Evolutionary conservation across 495 filamentous ascomycete genomes (phyloP).

Genomic region (Bombardia bombarda): DNA sequence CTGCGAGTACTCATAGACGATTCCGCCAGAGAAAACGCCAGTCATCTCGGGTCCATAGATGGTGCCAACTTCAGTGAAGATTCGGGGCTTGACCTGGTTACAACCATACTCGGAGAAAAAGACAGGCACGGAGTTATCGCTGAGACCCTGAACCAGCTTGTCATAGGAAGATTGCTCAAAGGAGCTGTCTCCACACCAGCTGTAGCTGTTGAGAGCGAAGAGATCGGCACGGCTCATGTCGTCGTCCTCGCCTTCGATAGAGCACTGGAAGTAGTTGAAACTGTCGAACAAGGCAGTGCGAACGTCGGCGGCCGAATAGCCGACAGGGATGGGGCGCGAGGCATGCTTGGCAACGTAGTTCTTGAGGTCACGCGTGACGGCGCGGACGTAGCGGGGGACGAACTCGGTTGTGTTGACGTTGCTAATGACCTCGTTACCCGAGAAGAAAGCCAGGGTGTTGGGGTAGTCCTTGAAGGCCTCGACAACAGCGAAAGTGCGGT

Average conservation of each 20-base stretch:
- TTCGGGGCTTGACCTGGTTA: conserved; percentile 69
- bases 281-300: conserved; percentile 69
- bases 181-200: conserved; percentile 78
- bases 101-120: conserved; percentile 98
- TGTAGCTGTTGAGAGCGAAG: conserved; percentile 93
- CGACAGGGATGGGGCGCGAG: conserved; percentile 35
- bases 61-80: conserved; percentile 73
- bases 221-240: conserved; percentile 68
- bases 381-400: conserved; percentile 67
- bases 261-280: conserved; percentile 78
- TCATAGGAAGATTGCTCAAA: conserved; percentile 67
- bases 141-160: conserved; percentile 61
- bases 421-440: conserved; percentile 91
- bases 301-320: conserved; percentile 82
- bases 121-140: conserved; percentile 66
- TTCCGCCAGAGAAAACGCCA: conserved; percentile 68
- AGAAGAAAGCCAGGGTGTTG: conserved; percentile 86
- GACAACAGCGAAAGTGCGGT: conserved; percentile 79
- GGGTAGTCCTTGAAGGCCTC: conserved; percentile 93
- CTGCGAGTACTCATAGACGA: conserved; percentile 83
- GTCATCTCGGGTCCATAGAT: conserved; percentile 81
- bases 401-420: conserved; percentile 43
- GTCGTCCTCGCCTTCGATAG: conserved; percentile 52
- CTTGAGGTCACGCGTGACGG: conserved; percentile 76
- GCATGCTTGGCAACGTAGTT: conserved; percentile 54